Percentiles rank a stretch among this genome's conserved stretches.
Evolutionary conservation across 805 yeast genomes (phyloP).

Genomic region (Monosporozyma unispora): DNA sequence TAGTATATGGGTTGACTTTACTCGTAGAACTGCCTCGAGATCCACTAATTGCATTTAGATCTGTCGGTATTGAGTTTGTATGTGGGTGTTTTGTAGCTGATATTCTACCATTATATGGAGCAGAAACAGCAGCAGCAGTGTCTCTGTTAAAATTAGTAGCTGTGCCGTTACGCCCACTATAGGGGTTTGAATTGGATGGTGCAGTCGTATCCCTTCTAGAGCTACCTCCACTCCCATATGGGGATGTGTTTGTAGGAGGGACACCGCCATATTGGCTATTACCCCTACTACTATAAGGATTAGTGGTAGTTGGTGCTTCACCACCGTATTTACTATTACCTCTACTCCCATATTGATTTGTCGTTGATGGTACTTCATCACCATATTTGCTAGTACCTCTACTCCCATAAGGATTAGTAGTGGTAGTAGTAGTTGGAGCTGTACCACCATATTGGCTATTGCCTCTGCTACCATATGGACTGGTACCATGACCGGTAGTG

Average conservation of each 20-base stretch:
- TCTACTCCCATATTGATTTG: not conserved
- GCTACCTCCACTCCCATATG: not conserved
- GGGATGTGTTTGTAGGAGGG: not conserved
- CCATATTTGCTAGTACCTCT: not conserved
- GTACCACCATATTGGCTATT: not conserved
- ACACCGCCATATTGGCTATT: not conserved
- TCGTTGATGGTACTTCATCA: not conserved
- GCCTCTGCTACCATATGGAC: slow-evolving; percentile 1
- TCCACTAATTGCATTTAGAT: not conserved
- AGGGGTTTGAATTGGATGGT: not conserved
- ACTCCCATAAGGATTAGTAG: not conserved
- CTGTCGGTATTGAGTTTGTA: not conserved
- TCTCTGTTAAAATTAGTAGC: not conserved
- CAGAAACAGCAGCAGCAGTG: not conserved
- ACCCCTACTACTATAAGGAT: slow-evolving; percentile 1
- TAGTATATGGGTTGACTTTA: slow-evolving; percentile 1
- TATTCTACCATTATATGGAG: slow-evolving; percentile 1
- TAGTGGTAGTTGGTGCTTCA: not conserved
- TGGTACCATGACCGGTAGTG: not conserved
- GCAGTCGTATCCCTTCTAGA: not conserved
- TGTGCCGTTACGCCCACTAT: not conserved
- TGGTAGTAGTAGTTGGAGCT: not conserved
- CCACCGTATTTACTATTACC: not conserved
- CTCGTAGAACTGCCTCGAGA: not conserved
- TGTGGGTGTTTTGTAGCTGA: not conserved